phyloP scores from a whole-genome alignment of 768 basidiomycete genomes.

The Lentinula sp. region DNA sequence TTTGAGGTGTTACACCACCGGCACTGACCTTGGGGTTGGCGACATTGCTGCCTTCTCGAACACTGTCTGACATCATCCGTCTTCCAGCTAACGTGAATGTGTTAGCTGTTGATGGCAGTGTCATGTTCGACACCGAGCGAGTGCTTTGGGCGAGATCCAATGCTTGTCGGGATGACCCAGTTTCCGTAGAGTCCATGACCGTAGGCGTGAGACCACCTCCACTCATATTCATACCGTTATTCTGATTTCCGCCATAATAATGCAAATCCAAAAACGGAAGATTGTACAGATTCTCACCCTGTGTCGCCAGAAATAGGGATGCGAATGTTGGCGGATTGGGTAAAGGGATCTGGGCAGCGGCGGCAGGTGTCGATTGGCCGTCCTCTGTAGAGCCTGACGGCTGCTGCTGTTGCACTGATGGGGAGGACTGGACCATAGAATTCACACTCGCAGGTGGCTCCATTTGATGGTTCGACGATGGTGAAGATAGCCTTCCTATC shows the following conservation, averaged over 20 bases:
- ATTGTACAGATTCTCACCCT: conserved; percentile 24
- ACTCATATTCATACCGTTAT: background rate
- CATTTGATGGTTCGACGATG: conserved; percentile 2
- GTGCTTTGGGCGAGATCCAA: conserved; percentile 27
- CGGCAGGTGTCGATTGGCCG: background rate
- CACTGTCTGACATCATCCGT: background rate
- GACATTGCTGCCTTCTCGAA: background rate
- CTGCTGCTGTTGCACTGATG: background rate
- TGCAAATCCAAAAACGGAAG: conserved; percentile 72
- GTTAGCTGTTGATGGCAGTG: background rate
- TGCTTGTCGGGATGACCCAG: conserved; percentile 20
- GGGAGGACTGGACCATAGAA: background rate
- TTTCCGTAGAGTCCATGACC: background rate
- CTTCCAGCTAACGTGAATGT: background rate
- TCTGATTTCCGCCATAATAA: conserved; percentile 37
- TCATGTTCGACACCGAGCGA: background rate
- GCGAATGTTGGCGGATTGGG: conserved; percentile 11
- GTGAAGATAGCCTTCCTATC: conserved; percentile 12
- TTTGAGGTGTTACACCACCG: background rate
- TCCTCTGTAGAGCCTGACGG: conserved; percentile 14
- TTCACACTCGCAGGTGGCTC: background rate
- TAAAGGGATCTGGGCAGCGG: conserved; percentile 3
- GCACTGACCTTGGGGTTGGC: background rate
- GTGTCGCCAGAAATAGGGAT: conserved; percentile 11
- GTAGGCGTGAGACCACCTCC: conserved; percentile 8